Base-by-base conservation (phyloP, 306 rosid genomes). In the Cucumis melo region DNA sequence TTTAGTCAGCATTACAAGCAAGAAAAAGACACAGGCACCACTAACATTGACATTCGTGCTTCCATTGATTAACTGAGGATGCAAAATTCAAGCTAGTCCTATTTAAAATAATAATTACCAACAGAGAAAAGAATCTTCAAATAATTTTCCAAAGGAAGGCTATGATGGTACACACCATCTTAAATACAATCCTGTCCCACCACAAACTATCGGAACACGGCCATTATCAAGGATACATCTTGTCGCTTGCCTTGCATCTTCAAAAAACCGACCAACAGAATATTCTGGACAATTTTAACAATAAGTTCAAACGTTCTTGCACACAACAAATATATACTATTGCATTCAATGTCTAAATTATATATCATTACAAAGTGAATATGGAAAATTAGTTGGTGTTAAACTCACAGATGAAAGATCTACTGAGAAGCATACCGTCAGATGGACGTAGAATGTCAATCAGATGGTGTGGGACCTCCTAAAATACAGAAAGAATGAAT, bases 141-240 rank as follows among this genome's bases (percentile, higher is more conserved):
- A 76, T 61, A 32, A 5, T 70, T 57, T 48, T 36, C 72, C 64
- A 66, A 63, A 87, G 79, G 76, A 41, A 73, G 21, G 38, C 72
- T 19, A 48, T 58, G 44, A 27, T 73, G 42, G 74, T 77, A 76
- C 89, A 73, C 84, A 94, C 98, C 98, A 94, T 81, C 97, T 87
- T 77, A 94, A 88, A 85, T 94, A 91, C 83, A 94, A 81, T 80
- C 97, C 98, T 48, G 95, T 94, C 77, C 98, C 98, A 78, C 98
- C 98, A 57, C 91, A 88, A 79, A 94, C 93, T 63, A 94, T 84
- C 46, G 98, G 98, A 82, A 94, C 94, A 72, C 81, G 87, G 27
- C 91, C 93, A 10, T 62, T 86, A 76, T 89, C 93, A 83, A 91
- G 94, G 87, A 91, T 85, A 75, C 70, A 61, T 78, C 89, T 86